Evolutionary conservation across 345 rosid species (phyloP), one percentile per base, ranked within the genome.

Genomic region (Kandelia obovata): DNA sequence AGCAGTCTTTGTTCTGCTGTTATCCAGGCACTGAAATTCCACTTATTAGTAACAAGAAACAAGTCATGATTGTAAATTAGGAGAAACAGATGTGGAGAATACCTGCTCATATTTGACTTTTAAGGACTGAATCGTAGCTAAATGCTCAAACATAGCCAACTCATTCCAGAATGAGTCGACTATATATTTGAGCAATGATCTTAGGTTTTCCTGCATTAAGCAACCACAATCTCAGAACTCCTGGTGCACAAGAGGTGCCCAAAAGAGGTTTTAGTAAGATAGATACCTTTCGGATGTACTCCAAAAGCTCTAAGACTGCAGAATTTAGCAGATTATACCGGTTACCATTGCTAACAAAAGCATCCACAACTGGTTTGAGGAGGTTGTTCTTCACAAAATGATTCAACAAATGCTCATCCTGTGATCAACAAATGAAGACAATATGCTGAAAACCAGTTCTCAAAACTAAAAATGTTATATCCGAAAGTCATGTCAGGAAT

Each of bases 291-390:
- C 91, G 86, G 70, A 96, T 92, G 76, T 80, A 85, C 83, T 96
- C 99, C 71, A 96, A 84, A 76, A 96, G 95, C 65, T 96, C 99
- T 70, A 96, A 74, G 69, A 96, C 86, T 56, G 96, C 92, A 67
- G 99, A 96, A 73, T 96, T 91, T 68, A 96, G 86, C 70, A 96
- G 78, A 79, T 96, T 90, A 81, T 96, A 96, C 28, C 96, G 97
- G 77, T 83, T 81, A 20, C 99, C 98, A 71, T 96, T 96, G 55
- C 79, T 83, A 71, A 90, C 83, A 77, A 96, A 96, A 74, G 86
- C 97, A 83, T 90, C 96, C 46, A 90, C 73, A 71, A 96, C 75
- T 62, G 98, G 96, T 74, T 88, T 90, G 75, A 96, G 92, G 75
- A 89, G 80, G 82, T 90, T 83, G 82, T 86, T 84, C 91, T 84